Evolutionary conservation across 2,329 filamentous ascomycete genomes (phyloP).

Genomic region (Thelonectria olida): DNA sequence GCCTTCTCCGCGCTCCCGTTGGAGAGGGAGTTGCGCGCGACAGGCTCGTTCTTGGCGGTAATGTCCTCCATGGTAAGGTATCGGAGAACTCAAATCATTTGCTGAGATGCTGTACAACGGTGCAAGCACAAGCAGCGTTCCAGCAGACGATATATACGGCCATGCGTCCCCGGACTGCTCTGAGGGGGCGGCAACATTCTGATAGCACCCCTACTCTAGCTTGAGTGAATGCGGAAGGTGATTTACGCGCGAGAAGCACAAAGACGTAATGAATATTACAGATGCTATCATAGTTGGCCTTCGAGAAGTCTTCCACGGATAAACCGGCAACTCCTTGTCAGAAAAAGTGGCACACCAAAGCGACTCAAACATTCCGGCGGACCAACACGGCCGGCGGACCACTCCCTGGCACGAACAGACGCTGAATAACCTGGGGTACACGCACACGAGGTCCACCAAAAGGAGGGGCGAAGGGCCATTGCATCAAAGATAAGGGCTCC

Average conservation of each 20-base stretch:
- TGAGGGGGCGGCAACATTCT: not conserved
- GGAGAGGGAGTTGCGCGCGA: slow-evolving; percentile 21
- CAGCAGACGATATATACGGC: slow-evolving; percentile 2
- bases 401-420: not conserved
- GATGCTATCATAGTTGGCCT: not conserved
- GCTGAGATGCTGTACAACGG: not conserved
- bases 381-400: not conserved
- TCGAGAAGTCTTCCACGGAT: slow-evolving; percentile 20
- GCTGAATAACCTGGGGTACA: slow-evolving; percentile 11
- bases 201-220: slow-evolving; percentile 1
- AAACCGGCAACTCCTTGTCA: slow-evolving; percentile 17
- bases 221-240: slow-evolving; percentile 22
- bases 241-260: slow-evolving; percentile 5
- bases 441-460: not conserved
- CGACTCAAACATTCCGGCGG: not conserved
- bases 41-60: slow-evolving; percentile 26
- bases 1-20: slow-evolving; percentile 32
- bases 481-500: slow-evolving; percentile 5
- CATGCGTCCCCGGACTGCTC: not conserved
- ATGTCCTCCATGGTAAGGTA: slow-evolving; percentile 31
- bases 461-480: not conserved
- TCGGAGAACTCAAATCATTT: not conserved
- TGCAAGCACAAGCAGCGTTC: not conserved
- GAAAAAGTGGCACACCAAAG: slow-evolving; percentile 19
- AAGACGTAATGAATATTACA: slow-evolving; percentile 21